Base-by-base conservation (phyloP, 2,329 filamentous ascomycete species). In the Rhynchosporium graminicola region DNA sequence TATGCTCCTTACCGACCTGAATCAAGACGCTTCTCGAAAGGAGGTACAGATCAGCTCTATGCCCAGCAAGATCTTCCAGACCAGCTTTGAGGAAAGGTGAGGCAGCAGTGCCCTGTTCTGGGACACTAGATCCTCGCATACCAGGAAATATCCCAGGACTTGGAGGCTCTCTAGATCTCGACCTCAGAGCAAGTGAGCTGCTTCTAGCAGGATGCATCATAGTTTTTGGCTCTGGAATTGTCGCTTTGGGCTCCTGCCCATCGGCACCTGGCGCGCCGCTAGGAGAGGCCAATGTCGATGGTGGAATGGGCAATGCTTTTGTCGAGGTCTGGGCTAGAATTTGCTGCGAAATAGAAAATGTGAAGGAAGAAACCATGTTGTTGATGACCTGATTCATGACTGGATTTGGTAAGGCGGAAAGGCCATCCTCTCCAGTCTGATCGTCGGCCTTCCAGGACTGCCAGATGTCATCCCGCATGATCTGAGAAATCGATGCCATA, bases 11-110 rank as follows among this genome's bases (percentile, higher is more conserved):
- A 2, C 91, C 93, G 52, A 92, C 77, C 55, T 87, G 83, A 70
- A 94, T 88, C 0, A 98, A 79, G 4, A 95, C 84, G 65, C 90
- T 91, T 60, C 94, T 83, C 8, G 92, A 93, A 46, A 97, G 78
- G 61, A 91, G 79, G 64, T 92, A 89, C 2, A 98, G 81, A 71
- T 97, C 92, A 5, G 91, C 94, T 70, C 94, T 84, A 64, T 87
- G 86, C 50, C 91, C 90, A 42, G 93, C 91, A 29, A 98, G 80
- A 60, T 96, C 90, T 72, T 96, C 90, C 0, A 93, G 79, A 0
- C 94, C 92, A 6, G 78, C 71, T 64, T 87, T 87, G 15, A 83
- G 76, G 60, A 86, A 84, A 0, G 80, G 70, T 4, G 78, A 76
- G 20, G 78, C 65, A 9, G 72, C 73, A 57, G 85, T 77, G 2